These are phyloP conservation scores for Mariannaea elegans DNA, from an alignment of 2,329 filamentous ascomycete genomes.

Conservation along the genomic window DNA sequence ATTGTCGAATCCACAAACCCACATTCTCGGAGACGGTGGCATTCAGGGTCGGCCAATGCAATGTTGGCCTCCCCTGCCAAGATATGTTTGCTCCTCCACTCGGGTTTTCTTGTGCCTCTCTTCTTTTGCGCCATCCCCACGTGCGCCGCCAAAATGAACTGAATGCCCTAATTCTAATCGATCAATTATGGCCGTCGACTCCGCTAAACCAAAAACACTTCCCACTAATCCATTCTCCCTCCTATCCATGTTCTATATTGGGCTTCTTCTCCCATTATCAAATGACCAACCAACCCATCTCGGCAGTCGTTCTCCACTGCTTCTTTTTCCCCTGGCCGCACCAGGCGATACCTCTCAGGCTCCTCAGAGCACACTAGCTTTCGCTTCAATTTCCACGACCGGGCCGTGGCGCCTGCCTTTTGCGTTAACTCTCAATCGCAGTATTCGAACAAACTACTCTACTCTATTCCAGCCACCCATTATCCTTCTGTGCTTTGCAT, in stretches of 20 bases:
- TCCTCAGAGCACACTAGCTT: neutral
- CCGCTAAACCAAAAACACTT: constrained; percentile 10
- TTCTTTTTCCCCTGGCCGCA: constrained; percentile 11
- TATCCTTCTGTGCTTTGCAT: too few relatives aligned
- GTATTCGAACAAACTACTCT: too few relatives aligned
- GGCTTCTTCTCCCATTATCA: neutral
- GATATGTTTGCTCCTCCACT: constrained; percentile 7
- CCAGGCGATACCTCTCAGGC: constrained; percentile 5
- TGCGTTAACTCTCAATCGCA: too few relatives aligned
- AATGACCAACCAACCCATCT: neutral
- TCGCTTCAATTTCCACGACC: constrained; percentile 4
- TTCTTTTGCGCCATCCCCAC: neutral
- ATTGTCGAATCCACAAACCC: neutral
- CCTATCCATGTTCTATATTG: constrained; percentile 7
- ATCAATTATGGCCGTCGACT: neutral
- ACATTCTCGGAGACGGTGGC: constrained; percentile 6
- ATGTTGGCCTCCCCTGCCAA: constrained; percentile 32
- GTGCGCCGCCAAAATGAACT: neutral
- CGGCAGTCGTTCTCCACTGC: neutral
- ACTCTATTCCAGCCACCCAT: too few relatives aligned
- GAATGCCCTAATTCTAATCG: neutral
- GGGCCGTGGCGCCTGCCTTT: constrained; percentile 1
- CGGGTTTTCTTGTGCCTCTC: neutral
- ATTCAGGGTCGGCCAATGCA: constrained; percentile 23
- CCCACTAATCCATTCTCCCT: too few relatives aligned